Percentiles rank a stretch among this genome's conserved stretches.
Evolutionary conservation across 2,329 filamentous ascomycete genomes (phyloP).

Genomic region (Epichloe baconii): DNA sequence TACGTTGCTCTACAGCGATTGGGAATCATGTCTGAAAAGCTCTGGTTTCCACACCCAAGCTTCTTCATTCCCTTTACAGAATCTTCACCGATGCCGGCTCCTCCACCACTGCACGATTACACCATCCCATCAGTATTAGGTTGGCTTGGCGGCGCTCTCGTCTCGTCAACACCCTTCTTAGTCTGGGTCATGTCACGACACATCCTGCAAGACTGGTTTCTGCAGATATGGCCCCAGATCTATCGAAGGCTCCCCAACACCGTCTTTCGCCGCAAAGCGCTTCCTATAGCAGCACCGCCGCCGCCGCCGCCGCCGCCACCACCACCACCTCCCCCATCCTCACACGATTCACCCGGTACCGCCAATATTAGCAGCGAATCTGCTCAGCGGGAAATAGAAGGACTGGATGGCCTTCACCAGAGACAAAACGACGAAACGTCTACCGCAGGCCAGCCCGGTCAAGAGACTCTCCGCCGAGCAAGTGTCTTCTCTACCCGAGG

Average conservation of each 20-base stretch:
- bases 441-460: constrained; percentile 14
- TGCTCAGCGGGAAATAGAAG: neutral
- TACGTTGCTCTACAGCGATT: constrained; percentile 40
- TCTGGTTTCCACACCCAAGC: constrained; percentile 28
- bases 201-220: constrained; percentile 23
- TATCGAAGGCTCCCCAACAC: constrained; percentile 28
- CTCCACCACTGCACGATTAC: constrained; percentile 27
- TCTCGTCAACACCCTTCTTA: constrained; percentile 34
- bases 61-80: constrained; percentile 44
- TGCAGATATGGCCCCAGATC: constrained; percentile 25
- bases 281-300: constrained; percentile 10
- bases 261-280: constrained; percentile 15
- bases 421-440: constrained; percentile 18
- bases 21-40: constrained; percentile 29
- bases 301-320: constrained; percentile 9
- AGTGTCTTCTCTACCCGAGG: constrained; percentile 35
- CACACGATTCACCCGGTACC: neutral
- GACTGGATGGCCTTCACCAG: constrained; percentile 9
- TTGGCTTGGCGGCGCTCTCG: constrained; percentile 29
- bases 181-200: constrained; percentile 31
- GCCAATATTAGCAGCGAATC: neutral
- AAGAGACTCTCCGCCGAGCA: constrained; percentile 26
- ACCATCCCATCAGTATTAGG: constrained; percentile 23
- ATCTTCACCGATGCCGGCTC: constrained; percentile 35
- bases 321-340: constrained; percentile 6